Conservation (phyloP, 345 rosid species). For the Arabis hirsuta region DNA sequence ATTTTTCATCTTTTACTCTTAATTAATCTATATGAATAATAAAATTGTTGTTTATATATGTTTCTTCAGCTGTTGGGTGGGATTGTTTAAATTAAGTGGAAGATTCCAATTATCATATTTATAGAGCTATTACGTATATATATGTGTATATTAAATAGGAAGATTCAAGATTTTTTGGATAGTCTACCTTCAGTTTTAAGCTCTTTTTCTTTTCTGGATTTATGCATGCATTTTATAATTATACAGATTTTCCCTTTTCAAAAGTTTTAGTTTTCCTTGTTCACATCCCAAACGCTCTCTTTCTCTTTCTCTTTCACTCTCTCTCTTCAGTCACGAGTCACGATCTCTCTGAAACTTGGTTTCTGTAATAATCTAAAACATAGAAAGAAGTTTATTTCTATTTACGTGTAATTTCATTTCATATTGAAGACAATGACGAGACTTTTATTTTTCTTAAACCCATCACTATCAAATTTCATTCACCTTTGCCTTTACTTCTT, state of each 20-base stretch:
- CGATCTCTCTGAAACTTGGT: conserved; percentile 27
- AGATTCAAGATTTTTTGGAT: background rate
- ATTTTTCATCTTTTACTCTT: background rate
- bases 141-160: background rate
- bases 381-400: conserved; percentile 39
- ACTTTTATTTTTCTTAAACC: conserved; percentile 32
- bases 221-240: conserved; percentile 13
- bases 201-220: background rate
- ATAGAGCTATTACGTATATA: background rate
- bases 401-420: conserved; percentile 41
- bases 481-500: conserved; percentile 11
- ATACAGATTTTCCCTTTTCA: background rate
- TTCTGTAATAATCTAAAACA: conserved; percentile 33
- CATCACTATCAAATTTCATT: conserved; percentile 38
- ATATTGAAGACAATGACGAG: conserved; percentile 34
- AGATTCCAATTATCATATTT: background rate
- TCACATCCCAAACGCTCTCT: conserved; percentile 7
- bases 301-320: background rate
- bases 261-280: background rate
- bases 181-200: background rate
- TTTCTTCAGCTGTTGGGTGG: conserved; percentile 4
- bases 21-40: background rate
- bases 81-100: background rate
- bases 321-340: conserved; percentile 27
- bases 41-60: background rate